phyloP scores from a whole-genome alignment of 495 filamentous ascomycete genomes.

The Gamarada debralockiae region DNA sequence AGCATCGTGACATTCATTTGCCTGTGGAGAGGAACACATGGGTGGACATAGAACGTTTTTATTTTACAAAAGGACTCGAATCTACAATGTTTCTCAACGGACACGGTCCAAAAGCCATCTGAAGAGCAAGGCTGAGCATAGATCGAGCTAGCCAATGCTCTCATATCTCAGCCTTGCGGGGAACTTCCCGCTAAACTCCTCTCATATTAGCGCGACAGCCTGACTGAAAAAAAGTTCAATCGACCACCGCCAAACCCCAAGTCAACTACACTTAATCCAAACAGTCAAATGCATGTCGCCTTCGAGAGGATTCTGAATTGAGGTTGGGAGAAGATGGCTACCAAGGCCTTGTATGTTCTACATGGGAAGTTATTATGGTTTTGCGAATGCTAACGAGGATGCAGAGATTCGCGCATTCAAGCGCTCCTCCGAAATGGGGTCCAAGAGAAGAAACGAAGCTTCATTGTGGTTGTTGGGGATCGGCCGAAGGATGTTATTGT shows the following conservation, averaged over 20 bases:
- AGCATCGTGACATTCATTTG: no score
- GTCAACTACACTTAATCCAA: background rate
- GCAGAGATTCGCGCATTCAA: conserved; percentile 88
- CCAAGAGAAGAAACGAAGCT: conserved; percentile 95
- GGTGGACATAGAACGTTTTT: no score
- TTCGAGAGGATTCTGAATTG: conserved; percentile 9
- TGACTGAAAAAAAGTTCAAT: background rate
- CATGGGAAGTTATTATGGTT: background rate
- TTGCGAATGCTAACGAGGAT: conserved; percentile 14
- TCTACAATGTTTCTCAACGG: no score
- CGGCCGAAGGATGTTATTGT: conserved; percentile 96
- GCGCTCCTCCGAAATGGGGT: conserved; percentile 94
- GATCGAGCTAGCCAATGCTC: no score
- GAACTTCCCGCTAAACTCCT: background rate
- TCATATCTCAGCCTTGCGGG: conserved; percentile 5
- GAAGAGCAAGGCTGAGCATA: no score
- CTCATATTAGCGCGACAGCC: no score
- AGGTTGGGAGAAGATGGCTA: conserved; percentile 37
- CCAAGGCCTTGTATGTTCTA: conserved; percentile 50
- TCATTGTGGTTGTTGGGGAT: conserved; percentile 96
- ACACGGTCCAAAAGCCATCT: no score
- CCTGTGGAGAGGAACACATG: no score
- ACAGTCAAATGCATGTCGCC: conserved; percentile 8
- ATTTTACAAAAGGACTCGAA: no score
- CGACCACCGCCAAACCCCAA: no score